phyloP scores from a whole-genome alignment of 768 basidiomycete species.

The Leucocoprinus birnbaumii region DNA sequence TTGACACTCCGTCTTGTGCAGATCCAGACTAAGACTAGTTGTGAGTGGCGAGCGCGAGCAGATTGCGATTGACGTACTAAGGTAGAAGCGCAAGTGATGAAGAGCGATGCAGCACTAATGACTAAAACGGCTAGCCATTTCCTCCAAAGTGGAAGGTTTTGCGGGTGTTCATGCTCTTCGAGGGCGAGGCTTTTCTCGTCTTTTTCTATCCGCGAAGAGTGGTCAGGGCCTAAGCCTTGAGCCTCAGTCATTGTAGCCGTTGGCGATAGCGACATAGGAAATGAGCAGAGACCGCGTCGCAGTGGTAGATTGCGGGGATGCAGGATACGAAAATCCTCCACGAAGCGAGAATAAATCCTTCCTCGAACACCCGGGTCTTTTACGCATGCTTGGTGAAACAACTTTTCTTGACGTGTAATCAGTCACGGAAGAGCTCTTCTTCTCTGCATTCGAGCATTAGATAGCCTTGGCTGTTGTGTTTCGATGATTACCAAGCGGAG shows the following conservation, averaged over 20 bases:
- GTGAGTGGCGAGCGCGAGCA: not conserved
- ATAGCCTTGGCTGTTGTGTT: no score
- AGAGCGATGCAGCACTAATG: conserved; percentile 45
- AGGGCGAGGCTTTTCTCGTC: conserved; percentile 15
- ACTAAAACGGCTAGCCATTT: conserved; percentile 49
- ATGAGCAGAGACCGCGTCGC: conserved; percentile 11
- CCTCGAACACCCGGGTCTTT: not conserved
- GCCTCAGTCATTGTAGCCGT: no score
- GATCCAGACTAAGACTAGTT: conserved; percentile 44
- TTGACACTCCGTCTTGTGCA: conserved; percentile 57
- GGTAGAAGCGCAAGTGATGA: conserved; percentile 55
- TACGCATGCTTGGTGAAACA: not conserved
- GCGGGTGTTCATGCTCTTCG: conserved; percentile 39
- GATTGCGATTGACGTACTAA: conserved; percentile 34
- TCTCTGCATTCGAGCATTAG: no score
- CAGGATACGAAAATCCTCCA: no score
- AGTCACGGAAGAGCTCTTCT: no score
- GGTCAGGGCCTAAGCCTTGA: no score
- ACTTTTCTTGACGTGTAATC: no score
- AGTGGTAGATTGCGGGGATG: no score
- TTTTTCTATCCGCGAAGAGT: no score
- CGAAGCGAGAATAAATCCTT: no score
- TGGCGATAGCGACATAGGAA: conserved; percentile 21
- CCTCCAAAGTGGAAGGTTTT: conserved; percentile 31
- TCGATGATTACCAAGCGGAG: no score